Percentiles rank a stretch among this genome's conserved stretches.
These are phyloP conservation scores for Fraxinus sp. DNA, from an alignment of 305 asterid species.

Conservation along the genomic window DNA sequence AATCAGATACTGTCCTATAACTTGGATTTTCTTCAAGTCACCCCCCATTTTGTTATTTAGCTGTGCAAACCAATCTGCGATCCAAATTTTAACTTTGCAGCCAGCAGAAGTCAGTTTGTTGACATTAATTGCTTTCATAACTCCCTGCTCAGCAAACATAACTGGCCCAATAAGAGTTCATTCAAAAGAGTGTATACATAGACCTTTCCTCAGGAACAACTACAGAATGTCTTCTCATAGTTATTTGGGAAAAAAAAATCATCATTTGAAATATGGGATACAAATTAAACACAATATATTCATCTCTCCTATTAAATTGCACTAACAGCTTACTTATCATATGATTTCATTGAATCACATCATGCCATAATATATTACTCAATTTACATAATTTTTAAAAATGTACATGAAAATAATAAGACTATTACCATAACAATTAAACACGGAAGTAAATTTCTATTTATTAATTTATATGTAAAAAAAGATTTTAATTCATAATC, in stretches of 20 bases:
- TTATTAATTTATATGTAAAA: not conserved
- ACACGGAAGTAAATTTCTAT: not conserved
- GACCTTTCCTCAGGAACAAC: not conserved
- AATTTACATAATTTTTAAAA: too few species aligned
- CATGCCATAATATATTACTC: too few species aligned
- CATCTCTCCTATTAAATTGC: not conserved
- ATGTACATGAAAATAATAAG: too few species aligned
- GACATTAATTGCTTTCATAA: conserved; percentile 80
- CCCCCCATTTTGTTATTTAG: conserved; percentile 88
- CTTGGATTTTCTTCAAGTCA: conserved; percentile 74
- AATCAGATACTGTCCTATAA: conserved; percentile 67
- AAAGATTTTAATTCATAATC: not conserved
- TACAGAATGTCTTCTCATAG: not conserved
- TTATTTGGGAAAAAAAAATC: not conserved
- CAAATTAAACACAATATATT: not conserved
- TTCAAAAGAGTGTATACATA: conserved; percentile 11
- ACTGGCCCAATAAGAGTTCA: not conserved
- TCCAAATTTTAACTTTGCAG: conserved; percentile 87
- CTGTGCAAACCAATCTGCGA: conserved; percentile 93
- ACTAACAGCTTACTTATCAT: not conserved
- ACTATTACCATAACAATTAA: too few species aligned
- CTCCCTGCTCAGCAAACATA: conserved; percentile 53
- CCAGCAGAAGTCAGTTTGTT: conserved; percentile 82
- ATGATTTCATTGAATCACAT: not conserved
- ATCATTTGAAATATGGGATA: not conserved